A percentile compares a stretch with the other conserved stretches of the same genome.
phyloP scores from a whole-genome alignment of 768 basidiomycete species.

The Xerocomus brunneocitrinus region DNA sequence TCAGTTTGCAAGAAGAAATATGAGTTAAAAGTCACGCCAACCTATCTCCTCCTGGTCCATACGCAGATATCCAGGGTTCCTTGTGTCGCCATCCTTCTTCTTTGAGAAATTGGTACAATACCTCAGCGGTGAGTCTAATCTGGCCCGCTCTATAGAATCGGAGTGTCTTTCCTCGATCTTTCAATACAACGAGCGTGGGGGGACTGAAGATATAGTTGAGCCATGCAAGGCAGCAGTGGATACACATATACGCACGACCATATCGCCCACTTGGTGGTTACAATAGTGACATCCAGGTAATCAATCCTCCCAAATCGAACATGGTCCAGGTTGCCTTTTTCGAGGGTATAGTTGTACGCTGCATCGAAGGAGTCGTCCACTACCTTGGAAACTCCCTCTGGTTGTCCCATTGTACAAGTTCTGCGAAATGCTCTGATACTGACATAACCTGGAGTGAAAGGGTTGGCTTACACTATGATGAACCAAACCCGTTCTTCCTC shows the following conservation, averaged over 20 bases:
- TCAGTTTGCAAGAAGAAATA: slow-evolving; percentile 8
- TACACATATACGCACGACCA: slow-evolving; percentile 60
- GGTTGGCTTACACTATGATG: slow-evolving; percentile 59
- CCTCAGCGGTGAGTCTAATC: slow-evolving; percentile 54
- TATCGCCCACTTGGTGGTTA: slow-evolving; percentile 83
- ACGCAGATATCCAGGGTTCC: slow-evolving; percentile 65
- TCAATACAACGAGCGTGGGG: slow-evolving; percentile 66
- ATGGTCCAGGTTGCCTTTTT: slow-evolving; percentile 59
- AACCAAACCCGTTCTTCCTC: slow-evolving; percentile 72
- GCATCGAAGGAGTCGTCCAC: slow-evolving; percentile 73
- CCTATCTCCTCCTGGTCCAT: slow-evolving; percentile 75
- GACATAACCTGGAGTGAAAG: neutral
- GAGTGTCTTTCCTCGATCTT: slow-evolving; percentile 70
- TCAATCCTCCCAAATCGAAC: slow-evolving; percentile 84
- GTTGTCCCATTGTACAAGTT: slow-evolving; percentile 52
- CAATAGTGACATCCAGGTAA: slow-evolving; percentile 75
- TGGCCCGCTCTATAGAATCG: slow-evolving; percentile 72
- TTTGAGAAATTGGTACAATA: slow-evolving; percentile 62
- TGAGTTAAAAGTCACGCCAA: slow-evolving; percentile 25
- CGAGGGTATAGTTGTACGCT: slow-evolving; percentile 59
- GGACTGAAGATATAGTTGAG: slow-evolving; percentile 44
- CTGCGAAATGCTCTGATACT: slow-evolving; percentile 29
- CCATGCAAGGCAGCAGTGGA: neutral
- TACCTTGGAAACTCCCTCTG: slow-evolving; percentile 63
- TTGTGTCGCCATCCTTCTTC: slow-evolving; percentile 58